Base-by-base conservation (phyloP, 2,329 filamentous ascomycete genomes). In the Didymella keratinophila region DNA sequence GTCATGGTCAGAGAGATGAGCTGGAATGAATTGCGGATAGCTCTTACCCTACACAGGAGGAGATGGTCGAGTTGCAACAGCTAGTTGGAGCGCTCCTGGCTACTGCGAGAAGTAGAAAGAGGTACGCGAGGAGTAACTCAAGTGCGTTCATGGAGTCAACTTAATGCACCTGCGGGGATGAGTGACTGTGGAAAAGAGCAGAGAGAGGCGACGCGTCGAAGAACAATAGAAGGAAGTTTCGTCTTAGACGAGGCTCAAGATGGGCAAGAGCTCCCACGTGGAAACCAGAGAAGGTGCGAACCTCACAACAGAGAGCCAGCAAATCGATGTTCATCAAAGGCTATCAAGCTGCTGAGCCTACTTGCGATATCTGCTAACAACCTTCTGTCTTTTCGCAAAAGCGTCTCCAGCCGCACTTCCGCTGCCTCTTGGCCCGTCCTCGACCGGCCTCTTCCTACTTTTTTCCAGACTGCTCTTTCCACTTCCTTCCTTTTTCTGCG, bases 381-480 rank as follows among this genome's bases (percentile, higher is more conserved):
- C 64, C 64, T 74, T 77, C 60, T 76, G 74, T 54, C 73, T 73
- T 68, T 80, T 80, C 71, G 79, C 87, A 73, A 90, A 93, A 41
- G 85, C 83, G 57, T 93, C 89, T 23, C 93, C 93, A 71, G 93
- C 87, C 57, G 86, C 85, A 7, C 80, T 80, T 8, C 82, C 89
- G 73, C 86, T 88, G 27, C 85, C 86, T 57, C 89, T 85, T 7
- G 86, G 87, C 0, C 90, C 88, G 76, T 96, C 93, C 20, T 93
- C 89, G 21, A 81, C 79, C 25, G 85, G 81, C 66, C 93, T 85
- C 84, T 97, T 97, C 63, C 93, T 85, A 75, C 93, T 96, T 83
- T 89, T 93, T 72, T 96, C 93, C 65, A 93, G 77, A 65, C 86
- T 86, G 30, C 84, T 83, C 52, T 65, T 57, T 23, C 83, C 80